Conservation (phyloP, 352 stramenopile species). For the Globisporangium paddicum region DNA sequence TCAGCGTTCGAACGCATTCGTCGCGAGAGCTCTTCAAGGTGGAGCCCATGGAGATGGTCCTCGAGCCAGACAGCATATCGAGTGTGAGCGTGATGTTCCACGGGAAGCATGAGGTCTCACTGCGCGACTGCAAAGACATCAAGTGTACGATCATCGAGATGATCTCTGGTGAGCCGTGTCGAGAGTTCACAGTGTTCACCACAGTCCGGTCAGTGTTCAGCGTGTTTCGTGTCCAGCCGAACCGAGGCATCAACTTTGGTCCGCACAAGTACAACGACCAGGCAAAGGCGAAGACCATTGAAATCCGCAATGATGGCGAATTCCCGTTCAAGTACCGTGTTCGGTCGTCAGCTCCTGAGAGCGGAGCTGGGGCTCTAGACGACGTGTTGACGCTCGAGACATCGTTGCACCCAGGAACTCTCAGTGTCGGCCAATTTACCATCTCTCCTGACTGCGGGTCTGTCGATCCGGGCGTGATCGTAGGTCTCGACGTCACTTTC, state of each 20-base stretch:
- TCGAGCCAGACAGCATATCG: constrained; percentile 64
- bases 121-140: constrained; percentile 92
- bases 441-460: constrained; percentile 69
- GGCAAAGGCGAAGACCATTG: constrained; percentile 66
- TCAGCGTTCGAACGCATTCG: constrained; percentile 48
- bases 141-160: constrained; percentile 92
- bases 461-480: constrained; percentile 81
- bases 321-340: constrained; percentile 92
- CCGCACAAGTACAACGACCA: constrained; percentile 87
- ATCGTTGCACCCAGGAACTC: constrained; percentile 19
- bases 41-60: constrained; percentile 64
- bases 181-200: constrained; percentile 86
- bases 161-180: constrained; percentile 84
- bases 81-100: constrained; percentile 82
- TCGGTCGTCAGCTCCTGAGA: constrained; percentile 1
- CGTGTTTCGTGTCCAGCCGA: constrained; percentile 84
- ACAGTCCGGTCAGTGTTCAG: constrained; percentile 79
- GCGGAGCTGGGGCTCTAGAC: neutral
- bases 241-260: constrained; percentile 91
- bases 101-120: constrained; percentile 65
- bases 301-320: constrained; percentile 92
- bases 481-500: constrained; percentile 75
- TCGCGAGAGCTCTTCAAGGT: constrained; percentile 78
- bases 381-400: constrained; percentile 38
- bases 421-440: constrained; percentile 76